phyloP scores from a whole-genome alignment of 352 stramenopile species.

The Globisporangium canariense region DNA sequence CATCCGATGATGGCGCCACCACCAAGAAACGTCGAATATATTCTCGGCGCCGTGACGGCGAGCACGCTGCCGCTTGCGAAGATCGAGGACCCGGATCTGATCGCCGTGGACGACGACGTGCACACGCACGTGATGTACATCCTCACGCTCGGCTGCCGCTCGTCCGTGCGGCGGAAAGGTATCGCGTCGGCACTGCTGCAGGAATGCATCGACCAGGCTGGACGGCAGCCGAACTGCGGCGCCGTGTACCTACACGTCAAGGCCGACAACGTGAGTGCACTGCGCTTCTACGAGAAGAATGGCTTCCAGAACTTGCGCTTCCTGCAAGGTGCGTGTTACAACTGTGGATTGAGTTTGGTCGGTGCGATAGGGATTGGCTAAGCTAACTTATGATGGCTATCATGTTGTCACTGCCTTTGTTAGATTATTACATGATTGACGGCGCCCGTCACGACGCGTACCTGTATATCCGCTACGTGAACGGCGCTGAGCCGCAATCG shows the following conservation, averaged over 20 bases:
- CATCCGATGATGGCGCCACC: constrained; percentile 1
- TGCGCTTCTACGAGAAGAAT: constrained; percentile 96
- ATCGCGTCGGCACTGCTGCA: constrained; percentile 90
- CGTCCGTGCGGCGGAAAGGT: constrained; percentile 80
- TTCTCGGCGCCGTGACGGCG: constrained; percentile 90
- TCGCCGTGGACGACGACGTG: constrained; percentile 46
- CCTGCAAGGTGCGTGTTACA: constrained; percentile 70
- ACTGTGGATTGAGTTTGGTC: not conserved
- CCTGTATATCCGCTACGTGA: constrained; percentile 86
- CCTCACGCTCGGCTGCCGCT: constrained; percentile 91
- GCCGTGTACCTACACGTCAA: constrained; percentile 97
- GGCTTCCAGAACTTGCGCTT: constrained; percentile 92
- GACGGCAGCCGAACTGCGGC: constrained; percentile 73
- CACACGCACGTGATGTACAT: constrained; percentile 95
- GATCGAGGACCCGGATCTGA: constrained; percentile 57
- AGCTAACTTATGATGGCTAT: not conserved
- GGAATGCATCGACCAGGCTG: constrained; percentile 85
- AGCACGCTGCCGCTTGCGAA: constrained; percentile 80
- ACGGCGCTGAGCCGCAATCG: constrained; percentile 52
- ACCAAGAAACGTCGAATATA: constrained; percentile 24
- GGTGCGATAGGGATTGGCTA: not conserved
- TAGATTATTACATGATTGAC: constrained; percentile 88
- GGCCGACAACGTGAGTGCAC: constrained; percentile 91
- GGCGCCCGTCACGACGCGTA: constrained; percentile 77
- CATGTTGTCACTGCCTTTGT: constrained; percentile 12